phyloP scores from a whole-genome alignment of 371 early-diverging fungal genomes.

The Rhizopus stolonifer region DNA sequence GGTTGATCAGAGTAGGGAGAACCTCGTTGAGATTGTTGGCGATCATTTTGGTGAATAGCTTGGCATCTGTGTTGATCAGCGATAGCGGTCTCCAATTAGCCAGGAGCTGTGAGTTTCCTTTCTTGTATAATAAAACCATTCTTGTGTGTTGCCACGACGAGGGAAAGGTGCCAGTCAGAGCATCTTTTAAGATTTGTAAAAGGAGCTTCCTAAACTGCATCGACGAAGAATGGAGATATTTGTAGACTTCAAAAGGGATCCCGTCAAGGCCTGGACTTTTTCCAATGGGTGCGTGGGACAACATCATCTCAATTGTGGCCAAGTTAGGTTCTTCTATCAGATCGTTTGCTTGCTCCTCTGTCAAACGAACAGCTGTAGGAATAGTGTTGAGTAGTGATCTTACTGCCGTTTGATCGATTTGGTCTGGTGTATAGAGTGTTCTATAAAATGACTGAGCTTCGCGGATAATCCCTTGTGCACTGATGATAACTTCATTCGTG shows the following conservation, averaged over 20 bases:
- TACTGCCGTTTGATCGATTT: not conserved
- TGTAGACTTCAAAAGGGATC: conserved; percentile 1
- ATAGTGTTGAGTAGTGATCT: not conserved
- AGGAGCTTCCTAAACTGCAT: not conserved
- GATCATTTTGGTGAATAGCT: conserved; percentile 20
- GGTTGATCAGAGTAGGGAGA: not conserved
- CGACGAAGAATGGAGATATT: not conserved
- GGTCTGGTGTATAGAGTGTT: not conserved
- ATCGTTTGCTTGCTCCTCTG: not conserved
- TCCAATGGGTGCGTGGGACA: not conserved
- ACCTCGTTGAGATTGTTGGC: conserved; percentile 4
- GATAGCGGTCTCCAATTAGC: conserved; percentile 24
- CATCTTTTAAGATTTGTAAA: not conserved
- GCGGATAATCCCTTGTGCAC: not conserved
- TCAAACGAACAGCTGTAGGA: not conserved
- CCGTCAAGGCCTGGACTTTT: not conserved
- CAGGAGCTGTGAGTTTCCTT: conserved; percentile 11
- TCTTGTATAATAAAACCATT: conserved; percentile 17
- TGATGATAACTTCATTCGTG: not conserved
- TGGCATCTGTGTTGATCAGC: conserved; percentile 26
- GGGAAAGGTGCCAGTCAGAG: conserved; percentile 4
- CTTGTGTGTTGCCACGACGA: conserved; percentile 14
- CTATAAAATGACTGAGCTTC: not conserved
- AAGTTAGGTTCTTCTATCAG: not conserved
- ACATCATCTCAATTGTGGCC: not conserved